Evolutionary conservation across 2,329 filamentous ascomycete genomes (phyloP), one percentile per base, ranked within the genome.

Genomic region (Periconia sp.): DNA sequence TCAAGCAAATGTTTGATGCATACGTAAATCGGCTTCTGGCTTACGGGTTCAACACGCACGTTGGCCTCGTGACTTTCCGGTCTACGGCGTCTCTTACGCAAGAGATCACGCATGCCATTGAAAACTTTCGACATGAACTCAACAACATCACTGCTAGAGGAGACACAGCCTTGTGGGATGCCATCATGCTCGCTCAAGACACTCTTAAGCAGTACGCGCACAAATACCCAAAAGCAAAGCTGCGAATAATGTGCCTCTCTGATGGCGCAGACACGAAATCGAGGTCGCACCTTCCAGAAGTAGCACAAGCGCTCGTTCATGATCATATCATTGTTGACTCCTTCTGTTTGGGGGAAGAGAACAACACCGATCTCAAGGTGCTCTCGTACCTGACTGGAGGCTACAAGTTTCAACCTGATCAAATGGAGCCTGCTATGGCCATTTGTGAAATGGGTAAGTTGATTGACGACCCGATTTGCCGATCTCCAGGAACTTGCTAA

Each of bases 401-500:
- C 3, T 73, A 71, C 40, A 63, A 59, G 12, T 73, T 73, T 51
- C 50, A 62, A 5, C 70, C 69, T 1, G 49, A 43, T 3, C 63
- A 50, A 10, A 41, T 73, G 2, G 63, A 66, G 29, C 60, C 68
- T 26, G 69, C 69, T 0, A 56, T 70, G 50, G 54, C 60, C 2
- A 65, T 71, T 10, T 69, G 66, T 33, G 69, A 72, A 46, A 43
- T 72, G n/a, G n/a, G n/a, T n/a, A n/a, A n/a, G n/a, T n/a, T n/a
- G n/a, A n/a, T n/a, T n/a, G n/a, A n/a, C n/a, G n/a, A n/a, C n/a
- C n/a, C n/a, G n/a, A n/a, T n/a, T n/a, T n/a, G n/a, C n/a, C n/a
- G n/a, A n/a, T n/a, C n/a, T n/a, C n/a, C n/a, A n/a, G n/a, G n/a
- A n/a, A n/a, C n/a, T n/a, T n/a, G n/a, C n/a, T n/a, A n/a, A n/a